These are phyloP conservation scores for Ganoderma sp. DNA, from an alignment of 1,284 basidiomycete species.

Conservation along the genomic window DNA sequence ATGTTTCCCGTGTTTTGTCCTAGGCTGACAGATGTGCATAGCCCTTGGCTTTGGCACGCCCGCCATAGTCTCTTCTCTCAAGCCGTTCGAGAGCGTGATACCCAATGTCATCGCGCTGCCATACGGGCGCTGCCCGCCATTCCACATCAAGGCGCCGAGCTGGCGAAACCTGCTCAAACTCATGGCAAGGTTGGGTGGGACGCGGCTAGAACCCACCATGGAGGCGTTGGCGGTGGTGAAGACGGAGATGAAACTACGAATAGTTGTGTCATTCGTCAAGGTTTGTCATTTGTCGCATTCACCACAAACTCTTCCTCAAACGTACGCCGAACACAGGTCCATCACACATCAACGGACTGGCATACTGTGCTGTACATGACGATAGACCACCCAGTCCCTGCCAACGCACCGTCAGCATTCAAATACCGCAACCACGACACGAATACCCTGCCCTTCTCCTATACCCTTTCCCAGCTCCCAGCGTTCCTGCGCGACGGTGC, in stretches of 20 bases:
- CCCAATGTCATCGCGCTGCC: slow-evolving; percentile 75
- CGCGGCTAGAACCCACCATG: slow-evolving; percentile 70
- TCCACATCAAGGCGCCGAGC: slow-evolving; percentile 72
- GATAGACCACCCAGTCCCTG: slow-evolving; percentile 67
- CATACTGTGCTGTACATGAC: slow-evolving; percentile 76
- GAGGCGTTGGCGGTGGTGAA: slow-evolving; percentile 67
- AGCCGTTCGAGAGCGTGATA: slow-evolving; percentile 58
- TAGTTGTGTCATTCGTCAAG: slow-evolving; percentile 78
- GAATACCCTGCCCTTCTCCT: slow-evolving; percentile 71
- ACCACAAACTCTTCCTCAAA: not conserved
- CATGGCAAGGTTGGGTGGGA: slow-evolving; percentile 71
- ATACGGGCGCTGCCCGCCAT: slow-evolving; percentile 66
- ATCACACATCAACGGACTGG: slow-evolving; percentile 66
- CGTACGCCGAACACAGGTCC: slow-evolving; percentile 49
- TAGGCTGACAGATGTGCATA: slow-evolving; percentile 31
- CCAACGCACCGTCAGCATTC: slow-evolving; percentile 48
- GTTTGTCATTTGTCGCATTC: slow-evolving; percentile 42
- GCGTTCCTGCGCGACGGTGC: slow-evolving; percentile 64
- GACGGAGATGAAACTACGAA: slow-evolving; percentile 64
- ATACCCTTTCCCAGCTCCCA: slow-evolving; percentile 62
- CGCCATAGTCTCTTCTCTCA: slow-evolving; percentile 52
- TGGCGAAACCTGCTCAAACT: slow-evolving; percentile 76
- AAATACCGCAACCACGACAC: slow-evolving; percentile 65
- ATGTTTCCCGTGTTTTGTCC: slow-evolving; percentile 9
- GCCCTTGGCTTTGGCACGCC: slow-evolving; percentile 72